Evolutionary conservation across 768 basidiomycete genomes (phyloP).

Genomic region (Rhodotorula babjevae): DNA sequence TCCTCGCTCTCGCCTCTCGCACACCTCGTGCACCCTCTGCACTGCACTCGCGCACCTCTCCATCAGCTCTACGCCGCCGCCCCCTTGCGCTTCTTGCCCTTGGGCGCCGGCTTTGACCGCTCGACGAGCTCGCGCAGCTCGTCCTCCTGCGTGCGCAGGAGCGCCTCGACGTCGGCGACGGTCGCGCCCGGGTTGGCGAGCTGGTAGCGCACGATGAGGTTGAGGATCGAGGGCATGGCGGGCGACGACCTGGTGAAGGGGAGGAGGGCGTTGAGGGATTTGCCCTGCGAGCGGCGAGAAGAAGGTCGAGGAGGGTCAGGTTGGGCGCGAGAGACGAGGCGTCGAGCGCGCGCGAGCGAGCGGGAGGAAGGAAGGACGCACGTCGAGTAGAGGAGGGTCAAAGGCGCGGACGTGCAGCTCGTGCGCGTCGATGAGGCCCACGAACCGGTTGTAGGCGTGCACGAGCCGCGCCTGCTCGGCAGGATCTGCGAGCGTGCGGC

Average conservation of each 20-base stretch:
- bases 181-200: conserved; percentile 43
- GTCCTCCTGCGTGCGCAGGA: conserved; percentile 33
- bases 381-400: conserved; percentile 69
- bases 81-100: conserved; percentile 13
- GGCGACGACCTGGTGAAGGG: conserved; percentile 13
- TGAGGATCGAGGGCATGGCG: conserved; percentile 24
- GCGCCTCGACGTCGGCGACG: conserved; percentile 42
- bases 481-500: conserved; percentile 59
- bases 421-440: conserved; percentile 59
- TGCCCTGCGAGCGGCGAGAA: conserved; percentile 12
- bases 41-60: not conserved
- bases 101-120: not conserved
- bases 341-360: too few relatives aligned
- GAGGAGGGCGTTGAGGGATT: conserved; percentile 19
- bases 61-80: not conserved
- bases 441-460: conserved; percentile 63
- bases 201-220: conserved; percentile 21
- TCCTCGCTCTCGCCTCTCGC: not conserved
- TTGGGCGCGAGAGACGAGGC: too few relatives aligned
- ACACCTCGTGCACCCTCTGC: not conserved
- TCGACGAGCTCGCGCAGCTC: not conserved
- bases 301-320: not conserved
- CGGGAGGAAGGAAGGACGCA: too few relatives aligned
- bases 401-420: conserved; percentile 61
- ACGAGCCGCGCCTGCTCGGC: conserved; percentile 66